Conservation (phyloP, 331 rosid genomes). For the Telfairia occidentalis region DNA sequence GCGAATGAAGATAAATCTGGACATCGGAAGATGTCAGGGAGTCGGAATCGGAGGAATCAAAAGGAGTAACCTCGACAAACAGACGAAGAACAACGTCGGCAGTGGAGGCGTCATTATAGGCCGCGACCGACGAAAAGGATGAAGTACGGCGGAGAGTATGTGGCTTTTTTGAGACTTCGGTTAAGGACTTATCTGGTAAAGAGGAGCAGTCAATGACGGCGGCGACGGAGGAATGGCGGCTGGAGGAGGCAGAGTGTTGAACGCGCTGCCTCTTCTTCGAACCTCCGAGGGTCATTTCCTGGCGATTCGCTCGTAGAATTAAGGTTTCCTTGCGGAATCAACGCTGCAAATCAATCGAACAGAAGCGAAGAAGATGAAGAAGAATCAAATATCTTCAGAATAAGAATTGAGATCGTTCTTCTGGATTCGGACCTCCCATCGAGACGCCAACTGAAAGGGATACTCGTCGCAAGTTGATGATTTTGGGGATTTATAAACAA, state of each 20-base stretch:
- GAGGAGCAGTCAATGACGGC: slow-evolving; percentile 16
- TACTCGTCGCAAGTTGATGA: not conserved
- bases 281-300: slow-evolving; percentile 27
- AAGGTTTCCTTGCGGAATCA: not conserved
- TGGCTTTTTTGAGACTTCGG: slow-evolving; percentile 13
- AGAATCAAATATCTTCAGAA: not conserved
- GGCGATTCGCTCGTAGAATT: not conserved
- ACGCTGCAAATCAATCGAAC: not conserved
- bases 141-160: not conserved
- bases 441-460: not conserved
- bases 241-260: slow-evolving; percentile 13
- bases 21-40: slow-evolving; percentile 21
- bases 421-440: not conserved
- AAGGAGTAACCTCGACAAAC: slow-evolving; percentile 29
- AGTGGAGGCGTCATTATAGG: slow-evolving; percentile 50
- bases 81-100: slow-evolving; percentile 68
- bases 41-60: slow-evolving; percentile 20
- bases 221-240: slow-evolving; percentile 26
- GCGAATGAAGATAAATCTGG: slow-evolving; percentile 56
- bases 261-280: slow-evolving; percentile 57
- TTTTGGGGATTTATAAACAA: no score
- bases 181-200: slow-evolving; percentile 14
- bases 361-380: not conserved
- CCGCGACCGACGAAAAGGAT: not conserved
- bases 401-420: not conserved